Percentiles rank a stretch among this genome's conserved stretches.
Evolutionary conservation across 305 asterid genomes (phyloP).

Genomic region (Petunia hybrid): DNA sequence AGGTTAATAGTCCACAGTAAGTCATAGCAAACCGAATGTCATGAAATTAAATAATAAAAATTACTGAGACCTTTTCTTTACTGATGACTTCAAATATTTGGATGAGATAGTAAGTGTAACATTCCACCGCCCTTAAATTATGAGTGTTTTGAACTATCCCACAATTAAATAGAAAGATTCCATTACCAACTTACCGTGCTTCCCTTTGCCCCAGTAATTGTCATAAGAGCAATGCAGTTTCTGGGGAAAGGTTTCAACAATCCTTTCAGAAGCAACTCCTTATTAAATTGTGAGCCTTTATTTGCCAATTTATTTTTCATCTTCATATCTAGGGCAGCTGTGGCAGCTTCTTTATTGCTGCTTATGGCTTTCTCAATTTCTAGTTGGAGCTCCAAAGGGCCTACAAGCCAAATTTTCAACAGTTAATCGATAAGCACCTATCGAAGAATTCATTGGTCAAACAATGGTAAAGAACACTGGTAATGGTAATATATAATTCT

Average conservation of each 20-base stretch:
- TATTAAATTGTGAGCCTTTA: constrained; percentile 83
- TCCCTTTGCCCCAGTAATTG: constrained; percentile 98
- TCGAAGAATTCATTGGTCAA: not conserved
- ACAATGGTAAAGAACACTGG: constrained; percentile 1
- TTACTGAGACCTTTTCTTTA: constrained; percentile 17
- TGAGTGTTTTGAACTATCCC: constrained; percentile 26
- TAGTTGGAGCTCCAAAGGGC: constrained; percentile 88
- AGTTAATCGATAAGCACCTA: not conserved
- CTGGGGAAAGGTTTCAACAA: constrained; percentile 88
- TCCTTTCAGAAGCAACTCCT: constrained; percentile 76
- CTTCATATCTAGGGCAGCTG: constrained; percentile 87
- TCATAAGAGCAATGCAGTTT: constrained; percentile 96
- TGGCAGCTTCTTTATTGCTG: constrained; percentile 77
- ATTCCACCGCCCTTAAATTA: not conserved
- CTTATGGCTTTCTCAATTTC: constrained; percentile 83
- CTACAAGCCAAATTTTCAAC: constrained; percentile 52
- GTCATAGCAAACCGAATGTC: not conserved
- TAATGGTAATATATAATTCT: not conserved
- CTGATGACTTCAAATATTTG: not conserved
- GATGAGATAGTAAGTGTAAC: not conserved
- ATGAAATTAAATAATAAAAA: not conserved
- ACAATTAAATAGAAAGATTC: constrained; percentile 16
- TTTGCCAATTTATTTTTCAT: constrained; percentile 89
- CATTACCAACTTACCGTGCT: constrained; percentile 77
- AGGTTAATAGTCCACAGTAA: constrained; percentile 1